phyloP scores from a whole-genome alignment of 2,329 filamentous ascomycete species.

The Hypomyces rosellus region DNA sequence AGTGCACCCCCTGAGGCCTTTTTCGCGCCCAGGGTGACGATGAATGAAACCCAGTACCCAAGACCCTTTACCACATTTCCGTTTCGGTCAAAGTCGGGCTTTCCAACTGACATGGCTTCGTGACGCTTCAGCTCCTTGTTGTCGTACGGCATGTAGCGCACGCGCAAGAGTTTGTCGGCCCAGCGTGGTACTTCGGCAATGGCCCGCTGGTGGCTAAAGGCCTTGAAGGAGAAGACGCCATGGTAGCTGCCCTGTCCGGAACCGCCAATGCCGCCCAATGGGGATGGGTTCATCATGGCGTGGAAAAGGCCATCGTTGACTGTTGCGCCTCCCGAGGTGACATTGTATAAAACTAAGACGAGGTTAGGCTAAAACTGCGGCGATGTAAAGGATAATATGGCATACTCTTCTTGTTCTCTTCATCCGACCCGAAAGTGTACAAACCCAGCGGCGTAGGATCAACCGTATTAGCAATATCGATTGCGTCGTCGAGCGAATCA shows the following conservation, averaged over 20 bases:
- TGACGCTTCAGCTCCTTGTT: conserved; percentile 39
- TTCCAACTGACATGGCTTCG: conserved; percentile 34
- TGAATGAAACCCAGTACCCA: conserved; percentile 47
- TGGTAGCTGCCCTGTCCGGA: conserved; percentile 45
- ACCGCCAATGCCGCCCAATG: conserved; percentile 45
- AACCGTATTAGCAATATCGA: conserved; percentile 71
- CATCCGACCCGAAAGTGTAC: conserved; percentile 77
- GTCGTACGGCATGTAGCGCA: conserved; percentile 62
- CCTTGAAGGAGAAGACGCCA: conserved; percentile 41
- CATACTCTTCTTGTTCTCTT: conserved; percentile 68
- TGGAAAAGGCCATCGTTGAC: conserved; percentile 45
- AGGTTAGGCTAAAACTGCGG: not conserved
- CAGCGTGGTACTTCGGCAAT: conserved; percentile 32
- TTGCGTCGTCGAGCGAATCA: conserved; percentile 76
- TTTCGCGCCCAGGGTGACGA: conserved; percentile 46
- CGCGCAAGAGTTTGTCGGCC: conserved; percentile 48
- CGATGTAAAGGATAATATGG: not conserved
- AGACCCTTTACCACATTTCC: conserved; percentile 46
- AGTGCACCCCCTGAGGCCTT: conserved; percentile 43
- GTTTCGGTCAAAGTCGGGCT: conserved; percentile 57
- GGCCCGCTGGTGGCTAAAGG: conserved; percentile 35
- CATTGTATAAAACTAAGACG: conserved; percentile 29
- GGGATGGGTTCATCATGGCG: conserved; percentile 32
- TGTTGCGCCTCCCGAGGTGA: conserved; percentile 44
- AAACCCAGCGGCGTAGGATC: conserved; percentile 78